These are phyloP conservation scores for Pleurozium schreberi DNA, from an alignment of 225 moss, liverwort and hornwort genomes.

Conservation along the genomic window DNA sequence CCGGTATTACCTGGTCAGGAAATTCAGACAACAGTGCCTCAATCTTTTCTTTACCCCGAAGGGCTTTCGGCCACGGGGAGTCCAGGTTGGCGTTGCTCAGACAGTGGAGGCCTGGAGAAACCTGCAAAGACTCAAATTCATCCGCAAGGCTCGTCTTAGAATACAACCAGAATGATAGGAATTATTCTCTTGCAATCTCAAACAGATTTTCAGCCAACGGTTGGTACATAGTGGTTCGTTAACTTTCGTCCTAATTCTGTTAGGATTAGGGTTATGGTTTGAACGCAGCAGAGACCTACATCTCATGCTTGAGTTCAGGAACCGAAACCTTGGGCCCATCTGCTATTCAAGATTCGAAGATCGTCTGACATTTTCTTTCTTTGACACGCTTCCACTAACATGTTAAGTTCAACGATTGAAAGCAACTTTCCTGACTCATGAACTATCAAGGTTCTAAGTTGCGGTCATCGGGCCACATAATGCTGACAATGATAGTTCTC, in stretches of 20 bases:
- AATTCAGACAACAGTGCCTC: conserved; percentile 32
- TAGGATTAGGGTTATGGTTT: background rate
- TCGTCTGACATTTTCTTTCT: background rate
- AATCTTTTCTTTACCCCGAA: conserved; percentile 51
- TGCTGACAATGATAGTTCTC: background rate
- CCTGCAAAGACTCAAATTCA: conserved; percentile 3
- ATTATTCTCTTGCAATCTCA: background rate
- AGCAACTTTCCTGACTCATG: background rate
- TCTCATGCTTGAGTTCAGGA: background rate
- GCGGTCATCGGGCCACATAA: background rate
- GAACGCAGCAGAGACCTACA: background rate
- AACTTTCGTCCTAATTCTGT: background rate
- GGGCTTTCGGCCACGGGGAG: conserved; percentile 61
- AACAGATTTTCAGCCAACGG: background rate
- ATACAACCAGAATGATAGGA: background rate
- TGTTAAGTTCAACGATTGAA: background rate
- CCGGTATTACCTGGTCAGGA: conserved; percentile 24
- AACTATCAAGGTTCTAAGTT: background rate
- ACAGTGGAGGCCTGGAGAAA: conserved; percentile 55
- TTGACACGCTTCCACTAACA: background rate
- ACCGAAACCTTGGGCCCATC: background rate
- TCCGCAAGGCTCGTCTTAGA: background rate
- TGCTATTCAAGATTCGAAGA: background rate
- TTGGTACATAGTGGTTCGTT: background rate
- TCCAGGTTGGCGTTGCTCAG: conserved; percentile 74